Evolutionary conservation across 331 rosid genomes (phyloP).

Genomic region (Acacia pycnantha): DNA sequence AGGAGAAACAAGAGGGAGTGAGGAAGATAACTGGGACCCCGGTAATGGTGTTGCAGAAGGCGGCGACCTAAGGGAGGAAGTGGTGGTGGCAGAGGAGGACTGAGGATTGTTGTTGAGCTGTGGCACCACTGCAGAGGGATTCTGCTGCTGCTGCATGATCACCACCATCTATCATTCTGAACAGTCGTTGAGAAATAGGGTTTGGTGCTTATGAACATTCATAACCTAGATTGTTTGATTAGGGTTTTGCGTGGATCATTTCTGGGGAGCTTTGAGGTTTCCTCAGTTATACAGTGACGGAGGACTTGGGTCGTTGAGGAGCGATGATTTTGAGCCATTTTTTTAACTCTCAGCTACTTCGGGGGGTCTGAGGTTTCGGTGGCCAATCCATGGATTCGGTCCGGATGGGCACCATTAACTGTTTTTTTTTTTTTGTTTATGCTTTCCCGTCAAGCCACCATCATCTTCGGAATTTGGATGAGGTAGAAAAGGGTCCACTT

Average conservation of each 20-base stretch:
- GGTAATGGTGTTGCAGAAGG: constrained; percentile 34
- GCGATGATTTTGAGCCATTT: neutral
- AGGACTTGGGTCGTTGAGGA: neutral
- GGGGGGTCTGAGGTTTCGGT: neutral
- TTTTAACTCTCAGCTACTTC: neutral
- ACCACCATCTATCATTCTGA: constrained; percentile 85
- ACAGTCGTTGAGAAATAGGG: constrained; percentile 26
- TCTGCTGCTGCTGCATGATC: constrained; percentile 77
- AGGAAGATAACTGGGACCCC: constrained; percentile 41
- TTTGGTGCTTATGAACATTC: constrained; percentile 2
- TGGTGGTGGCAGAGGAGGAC: constrained; percentile 36
- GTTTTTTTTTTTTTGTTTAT: too few species aligned
- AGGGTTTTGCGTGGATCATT: neutral
- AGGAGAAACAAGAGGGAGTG: constrained; percentile 37
- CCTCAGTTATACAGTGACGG: neutral
- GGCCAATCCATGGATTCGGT: neutral
- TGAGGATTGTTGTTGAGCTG: constrained; percentile 56
- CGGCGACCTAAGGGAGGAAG: constrained; percentile 68
- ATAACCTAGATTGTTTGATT: neutral
- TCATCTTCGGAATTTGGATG: neutral
- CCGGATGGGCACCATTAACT: neutral
- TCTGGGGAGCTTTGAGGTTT: neutral
- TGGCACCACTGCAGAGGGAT: constrained; percentile 67
- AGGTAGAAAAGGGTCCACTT: too few species aligned
- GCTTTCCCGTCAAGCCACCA: neutral